Conservation (phyloP, 208 protist species). For the Tritrichomonas musculus region DNA sequence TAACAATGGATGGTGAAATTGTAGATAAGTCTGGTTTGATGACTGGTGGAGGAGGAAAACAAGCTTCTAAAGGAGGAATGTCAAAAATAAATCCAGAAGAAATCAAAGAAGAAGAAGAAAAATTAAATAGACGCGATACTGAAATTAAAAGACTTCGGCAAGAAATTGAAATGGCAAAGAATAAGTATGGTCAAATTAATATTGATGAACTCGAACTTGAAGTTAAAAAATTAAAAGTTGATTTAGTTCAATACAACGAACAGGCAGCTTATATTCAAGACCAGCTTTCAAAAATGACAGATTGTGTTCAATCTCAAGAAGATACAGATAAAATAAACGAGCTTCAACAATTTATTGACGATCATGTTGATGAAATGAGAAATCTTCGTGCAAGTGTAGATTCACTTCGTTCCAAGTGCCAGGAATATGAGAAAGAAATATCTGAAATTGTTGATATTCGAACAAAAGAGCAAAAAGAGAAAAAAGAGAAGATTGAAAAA, state of each 20-base stretch:
- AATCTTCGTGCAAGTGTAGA: neutral
- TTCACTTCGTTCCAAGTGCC: too few relatives aligned
- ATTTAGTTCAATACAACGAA: neutral
- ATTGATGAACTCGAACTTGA: neutral
- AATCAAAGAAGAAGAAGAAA: neutral
- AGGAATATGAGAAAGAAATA: neutral
- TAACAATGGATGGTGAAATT: constrained; percentile 42
- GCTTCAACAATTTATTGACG: neutral
- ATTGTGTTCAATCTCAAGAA: neutral
- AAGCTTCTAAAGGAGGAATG: constrained; percentile 63
- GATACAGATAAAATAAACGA: neutral
- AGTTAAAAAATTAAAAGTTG: neutral
- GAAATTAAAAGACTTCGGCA: neutral
- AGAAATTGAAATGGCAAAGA: neutral
- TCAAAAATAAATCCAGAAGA: constrained; percentile 39
- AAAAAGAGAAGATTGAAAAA: neutral
- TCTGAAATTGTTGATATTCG: neutral
- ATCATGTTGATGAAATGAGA: neutral
- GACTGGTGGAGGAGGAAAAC: constrained; percentile 82
- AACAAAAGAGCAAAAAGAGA: neutral
- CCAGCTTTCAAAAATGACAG: neutral
- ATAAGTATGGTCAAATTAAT: neutral
- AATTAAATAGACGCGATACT: neutral
- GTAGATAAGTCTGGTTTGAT: constrained; percentile 91
- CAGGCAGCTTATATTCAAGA: neutral